Conservation (phyloP, 805 yeast species). For the Candida nitratophila region DNA sequence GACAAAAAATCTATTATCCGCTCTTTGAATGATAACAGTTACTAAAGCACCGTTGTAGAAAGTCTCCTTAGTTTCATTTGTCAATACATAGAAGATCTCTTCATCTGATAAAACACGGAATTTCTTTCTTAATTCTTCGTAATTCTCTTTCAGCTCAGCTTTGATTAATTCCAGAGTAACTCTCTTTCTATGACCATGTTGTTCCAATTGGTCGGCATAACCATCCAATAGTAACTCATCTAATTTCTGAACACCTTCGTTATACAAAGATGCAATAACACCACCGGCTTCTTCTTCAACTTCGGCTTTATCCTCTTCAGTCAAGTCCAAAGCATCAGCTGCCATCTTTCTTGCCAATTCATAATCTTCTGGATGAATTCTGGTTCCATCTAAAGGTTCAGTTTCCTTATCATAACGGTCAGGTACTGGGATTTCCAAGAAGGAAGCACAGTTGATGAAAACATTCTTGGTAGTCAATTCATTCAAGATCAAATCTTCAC, state of each 20-base stretch:
- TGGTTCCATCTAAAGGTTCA: slow-evolving; percentile 85
- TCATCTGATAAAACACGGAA: slow-evolving; percentile 56
- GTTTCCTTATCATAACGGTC: slow-evolving; percentile 54
- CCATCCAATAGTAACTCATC: slow-evolving; percentile 86
- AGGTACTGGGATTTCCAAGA: slow-evolving; percentile 65
- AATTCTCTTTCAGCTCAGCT: slow-evolving; percentile 82
- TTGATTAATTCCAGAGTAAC: slow-evolving; percentile 78
- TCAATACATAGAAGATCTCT: slow-evolving; percentile 81
- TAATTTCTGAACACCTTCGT: slow-evolving; percentile 65
- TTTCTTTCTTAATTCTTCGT: slow-evolving; percentile 74
- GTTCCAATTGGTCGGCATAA: slow-evolving; percentile 84
- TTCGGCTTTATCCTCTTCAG: slow-evolving; percentile 71
- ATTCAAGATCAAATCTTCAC: slow-evolving; percentile 80
- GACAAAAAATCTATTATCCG: slow-evolving; percentile 34
- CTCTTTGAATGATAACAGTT: slow-evolving; percentile 67
- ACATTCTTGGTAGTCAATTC: slow-evolving; percentile 73
- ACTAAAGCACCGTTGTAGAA: slow-evolving; percentile 64
- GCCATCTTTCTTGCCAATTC: slow-evolving; percentile 96
- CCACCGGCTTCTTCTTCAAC: slow-evolving; percentile 82
- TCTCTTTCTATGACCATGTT: slow-evolving; percentile 65
- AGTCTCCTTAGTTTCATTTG: slow-evolving; percentile 74
- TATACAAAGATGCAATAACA: slow-evolving; percentile 64
- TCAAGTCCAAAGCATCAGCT: slow-evolving; percentile 93
- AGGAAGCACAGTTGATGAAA: slow-evolving; percentile 88
- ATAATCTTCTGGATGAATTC: slow-evolving; percentile 97